These are phyloP conservation scores for Hericium erinaceus DNA, from an alignment of 768 basidiomycete genomes.

Conservation along the genomic window DNA sequence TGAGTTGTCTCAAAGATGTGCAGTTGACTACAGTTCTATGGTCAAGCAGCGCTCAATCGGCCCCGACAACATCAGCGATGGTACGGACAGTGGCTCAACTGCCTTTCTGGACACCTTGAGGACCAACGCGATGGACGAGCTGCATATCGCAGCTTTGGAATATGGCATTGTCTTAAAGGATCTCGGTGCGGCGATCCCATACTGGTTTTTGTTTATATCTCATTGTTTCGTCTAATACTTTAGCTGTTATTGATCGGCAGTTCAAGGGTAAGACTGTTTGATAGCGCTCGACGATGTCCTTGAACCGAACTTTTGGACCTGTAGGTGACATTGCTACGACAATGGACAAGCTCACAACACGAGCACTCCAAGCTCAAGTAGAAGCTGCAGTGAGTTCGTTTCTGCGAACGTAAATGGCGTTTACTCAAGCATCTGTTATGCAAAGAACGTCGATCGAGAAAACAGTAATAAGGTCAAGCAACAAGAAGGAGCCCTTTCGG, in stretches of 20 bases:
- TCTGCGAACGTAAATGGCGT: neutral
- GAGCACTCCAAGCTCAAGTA: slow-evolving; percentile 80
- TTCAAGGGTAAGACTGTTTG: slow-evolving; percentile 51
- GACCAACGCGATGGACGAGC: slow-evolving; percentile 80
- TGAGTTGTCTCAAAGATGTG: neutral
- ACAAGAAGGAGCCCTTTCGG: slow-evolving; percentile 70
- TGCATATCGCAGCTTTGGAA: slow-evolving; percentile 72
- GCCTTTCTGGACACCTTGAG: slow-evolving; percentile 77
- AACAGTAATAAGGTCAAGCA: slow-evolving; percentile 85
- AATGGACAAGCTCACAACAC: slow-evolving; percentile 79
- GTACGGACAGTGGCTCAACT: slow-evolving; percentile 49
- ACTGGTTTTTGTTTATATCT: neutral
- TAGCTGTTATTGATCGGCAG: slow-evolving; percentile 78
- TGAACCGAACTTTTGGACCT: neutral
- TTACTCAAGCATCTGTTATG: neutral
- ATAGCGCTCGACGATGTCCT: neutral
- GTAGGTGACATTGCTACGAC: slow-evolving; percentile 67
- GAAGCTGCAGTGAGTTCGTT: slow-evolving; percentile 59
- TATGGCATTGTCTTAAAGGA: slow-evolving; percentile 82
- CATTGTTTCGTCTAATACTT: neutral
- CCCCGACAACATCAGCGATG: slow-evolving; percentile 66
- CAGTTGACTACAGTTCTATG: slow-evolving; percentile 50
- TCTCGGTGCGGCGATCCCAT: slow-evolving; percentile 36
- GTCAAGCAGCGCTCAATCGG: slow-evolving; percentile 76
- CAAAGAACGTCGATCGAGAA: slow-evolving; percentile 74